phyloP scores from a whole-genome alignment of 2,329 filamentous ascomycete genomes.

The Ophiosphaerella narmari region DNA sequence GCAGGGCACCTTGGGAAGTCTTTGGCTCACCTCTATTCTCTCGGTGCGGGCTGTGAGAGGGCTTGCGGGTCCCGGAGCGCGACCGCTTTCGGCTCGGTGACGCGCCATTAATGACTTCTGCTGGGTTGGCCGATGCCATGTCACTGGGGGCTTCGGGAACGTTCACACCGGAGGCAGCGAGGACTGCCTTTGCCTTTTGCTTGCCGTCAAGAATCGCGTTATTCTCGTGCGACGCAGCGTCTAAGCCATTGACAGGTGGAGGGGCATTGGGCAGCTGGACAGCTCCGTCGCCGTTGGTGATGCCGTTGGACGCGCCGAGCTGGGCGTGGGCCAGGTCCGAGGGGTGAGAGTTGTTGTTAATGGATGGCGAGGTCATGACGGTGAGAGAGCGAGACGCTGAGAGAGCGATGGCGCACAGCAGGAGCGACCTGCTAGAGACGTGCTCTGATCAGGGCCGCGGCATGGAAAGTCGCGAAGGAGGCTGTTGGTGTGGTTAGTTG shows the following conservation, averaged over 20 bases:
- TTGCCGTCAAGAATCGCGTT: slow-evolving; percentile 63
- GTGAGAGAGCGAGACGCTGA: slow-evolving; percentile 23
- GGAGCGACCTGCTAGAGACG: slow-evolving; percentile 34
- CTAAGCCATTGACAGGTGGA: slow-evolving; percentile 28
- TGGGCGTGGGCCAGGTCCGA: slow-evolving; percentile 29
- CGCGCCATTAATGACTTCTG: slow-evolving; percentile 53
- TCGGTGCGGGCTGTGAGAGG: slow-evolving; percentile 45
- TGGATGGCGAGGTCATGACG: slow-evolving; percentile 45
- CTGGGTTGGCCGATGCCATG: slow-evolving; percentile 37
- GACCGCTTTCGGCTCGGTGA: slow-evolving; percentile 62
- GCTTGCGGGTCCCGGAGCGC: slow-evolving; percentile 61
- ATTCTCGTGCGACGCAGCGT: slow-evolving; percentile 36
- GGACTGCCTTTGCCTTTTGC: slow-evolving; percentile 63
- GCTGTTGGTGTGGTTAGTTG: slow-evolving; percentile 23
- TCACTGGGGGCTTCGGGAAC: slow-evolving; percentile 34
- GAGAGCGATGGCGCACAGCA: slow-evolving; percentile 30
- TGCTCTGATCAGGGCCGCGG: slow-evolving; percentile 35
- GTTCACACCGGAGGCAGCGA: slow-evolving; percentile 57
- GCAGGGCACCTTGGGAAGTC: slow-evolving; percentile 50
- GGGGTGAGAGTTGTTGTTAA: slow-evolving; percentile 28
- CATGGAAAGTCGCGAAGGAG: slow-evolving; percentile 28
- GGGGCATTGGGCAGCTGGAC: slow-evolving; percentile 40
- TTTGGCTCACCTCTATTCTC: slow-evolving; percentile 44
- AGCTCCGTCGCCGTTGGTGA: slow-evolving; percentile 32
- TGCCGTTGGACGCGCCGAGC: slow-evolving; percentile 42